Percentiles rank a stretch among this genome's conserved stretches.
These are phyloP conservation scores for Fusarium kyushuense DNA, from an alignment of 2,329 filamentous ascomycete genomes.

Conservation along the genomic window DNA sequence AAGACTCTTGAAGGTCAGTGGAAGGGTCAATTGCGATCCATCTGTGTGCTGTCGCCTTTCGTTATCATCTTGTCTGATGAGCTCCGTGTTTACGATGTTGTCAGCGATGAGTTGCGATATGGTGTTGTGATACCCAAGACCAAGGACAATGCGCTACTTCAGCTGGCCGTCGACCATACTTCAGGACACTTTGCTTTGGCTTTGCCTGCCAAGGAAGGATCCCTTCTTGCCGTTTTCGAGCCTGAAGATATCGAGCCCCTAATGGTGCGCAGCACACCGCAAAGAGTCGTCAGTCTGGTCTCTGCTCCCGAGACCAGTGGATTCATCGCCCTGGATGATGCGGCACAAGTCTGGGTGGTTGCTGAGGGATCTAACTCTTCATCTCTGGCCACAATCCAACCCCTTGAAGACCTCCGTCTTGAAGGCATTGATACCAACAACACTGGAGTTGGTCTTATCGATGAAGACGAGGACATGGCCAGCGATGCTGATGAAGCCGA, in stretches of 20 bases:
- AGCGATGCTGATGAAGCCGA: conserved; percentile 59
- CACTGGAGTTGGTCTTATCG: conserved; percentile 50
- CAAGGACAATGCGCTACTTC: conserved; percentile 62
- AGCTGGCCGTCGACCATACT: conserved; percentile 77
- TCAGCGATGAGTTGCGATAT: conserved; percentile 79
- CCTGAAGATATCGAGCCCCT: conserved; percentile 70
- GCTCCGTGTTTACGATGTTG: conserved; percentile 85
- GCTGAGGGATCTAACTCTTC: conserved; percentile 69
- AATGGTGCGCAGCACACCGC: conserved; percentile 67
- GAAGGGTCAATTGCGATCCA: conserved; percentile 71
- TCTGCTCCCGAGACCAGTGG: conserved; percentile 74
- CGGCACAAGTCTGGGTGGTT: conserved; percentile 76
- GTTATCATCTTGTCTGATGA: conserved; percentile 80
- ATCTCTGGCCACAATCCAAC: conserved; percentile 64
- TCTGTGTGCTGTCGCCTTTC: conserved; percentile 78
- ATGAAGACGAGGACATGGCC: conserved; percentile 57
- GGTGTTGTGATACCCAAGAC: conserved; percentile 67
- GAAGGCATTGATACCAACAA: conserved; percentile 53
- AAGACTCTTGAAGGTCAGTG: conserved; percentile 76
- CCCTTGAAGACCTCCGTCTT: conserved; percentile 66
- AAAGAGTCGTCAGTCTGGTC: conserved; percentile 74
- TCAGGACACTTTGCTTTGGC: conserved; percentile 76
- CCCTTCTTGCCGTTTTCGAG: conserved; percentile 75
- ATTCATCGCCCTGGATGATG: conserved; percentile 81
- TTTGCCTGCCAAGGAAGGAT: conserved; percentile 60